Conservation (phyloP, 352 stramenopile genomes). For the Globisporangium viniferum region DNA sequence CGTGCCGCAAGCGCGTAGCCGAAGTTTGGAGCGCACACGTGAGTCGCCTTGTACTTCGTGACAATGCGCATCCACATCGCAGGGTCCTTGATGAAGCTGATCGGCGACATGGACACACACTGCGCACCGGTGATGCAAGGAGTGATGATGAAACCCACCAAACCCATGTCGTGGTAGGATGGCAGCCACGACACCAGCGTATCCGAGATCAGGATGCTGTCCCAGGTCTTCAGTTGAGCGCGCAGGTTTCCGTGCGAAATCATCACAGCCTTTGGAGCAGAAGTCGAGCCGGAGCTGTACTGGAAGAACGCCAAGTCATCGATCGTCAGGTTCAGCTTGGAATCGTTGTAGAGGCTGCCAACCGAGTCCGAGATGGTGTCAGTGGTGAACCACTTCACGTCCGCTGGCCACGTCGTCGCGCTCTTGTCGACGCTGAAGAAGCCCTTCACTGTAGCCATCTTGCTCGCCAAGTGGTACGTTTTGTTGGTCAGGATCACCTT, state of each 20-base stretch:
- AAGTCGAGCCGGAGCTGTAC: slow-evolving; percentile 81
- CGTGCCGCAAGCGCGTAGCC: slow-evolving; percentile 68
- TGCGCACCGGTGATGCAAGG: slow-evolving; percentile 50
- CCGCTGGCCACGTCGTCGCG: slow-evolving; percentile 56
- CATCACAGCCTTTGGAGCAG: slow-evolving; percentile 80
- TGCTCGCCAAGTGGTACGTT: slow-evolving; percentile 75
- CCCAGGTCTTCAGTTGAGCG: slow-evolving; percentile 73
- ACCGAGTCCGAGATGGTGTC: slow-evolving; percentile 57
- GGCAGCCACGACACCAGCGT: slow-evolving; percentile 79
- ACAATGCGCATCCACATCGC: slow-evolving; percentile 75
- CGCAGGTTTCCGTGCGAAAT: slow-evolving; percentile 78
- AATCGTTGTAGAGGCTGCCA: slow-evolving; percentile 46
- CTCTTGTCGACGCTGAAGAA: slow-evolving; percentile 55
- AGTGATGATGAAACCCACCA: slow-evolving; percentile 81
- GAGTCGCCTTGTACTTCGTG: slow-evolving; percentile 73
- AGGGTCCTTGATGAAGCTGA: slow-evolving; percentile 86
- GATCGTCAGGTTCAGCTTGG: slow-evolving; percentile 34
- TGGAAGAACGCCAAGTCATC: slow-evolving; percentile 81
- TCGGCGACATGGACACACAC: slow-evolving; percentile 81
- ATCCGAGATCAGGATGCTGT: slow-evolving; percentile 54
- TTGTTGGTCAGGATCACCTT: slow-evolving; percentile 68
- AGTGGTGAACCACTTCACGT: slow-evolving; percentile 71
- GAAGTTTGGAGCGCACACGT: slow-evolving; percentile 81
- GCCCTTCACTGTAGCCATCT: slow-evolving; percentile 77
- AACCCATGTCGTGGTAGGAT: slow-evolving; percentile 83